These are phyloP conservation scores for Ambrosia artemisiifolia DNA, from an alignment of 129 eudicot genomes.

Conservation along the genomic window DNA sequence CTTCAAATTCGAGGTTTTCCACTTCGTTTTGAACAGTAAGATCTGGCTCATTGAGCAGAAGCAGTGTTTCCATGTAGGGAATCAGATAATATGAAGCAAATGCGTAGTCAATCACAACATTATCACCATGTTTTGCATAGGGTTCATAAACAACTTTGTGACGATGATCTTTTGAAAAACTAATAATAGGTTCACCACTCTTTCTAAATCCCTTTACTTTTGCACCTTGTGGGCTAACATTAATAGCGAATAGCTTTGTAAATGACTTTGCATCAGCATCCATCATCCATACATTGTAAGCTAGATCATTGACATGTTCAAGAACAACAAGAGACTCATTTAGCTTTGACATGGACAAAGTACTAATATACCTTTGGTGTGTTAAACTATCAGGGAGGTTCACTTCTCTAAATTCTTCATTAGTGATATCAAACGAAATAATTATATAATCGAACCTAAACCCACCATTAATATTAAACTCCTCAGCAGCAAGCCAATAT, in stretches of 20 bases:
- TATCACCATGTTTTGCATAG: no score
- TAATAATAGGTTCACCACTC: neutral
- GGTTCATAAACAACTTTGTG: no score
- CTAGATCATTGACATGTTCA: no score
- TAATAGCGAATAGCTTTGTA: neutral
- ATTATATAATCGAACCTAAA: neutral
- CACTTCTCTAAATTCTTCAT: neutral
- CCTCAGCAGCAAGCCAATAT: neutral
- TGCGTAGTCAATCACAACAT: neutral
- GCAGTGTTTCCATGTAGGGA: slow-evolving; percentile 1
- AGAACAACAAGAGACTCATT: neutral
- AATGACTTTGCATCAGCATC: neutral
- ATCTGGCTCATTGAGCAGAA: slow-evolving; percentile 4
- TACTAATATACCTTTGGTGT: neutral
- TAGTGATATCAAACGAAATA: neutral
- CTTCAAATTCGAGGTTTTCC: neutral
- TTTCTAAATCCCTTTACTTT: neutral
- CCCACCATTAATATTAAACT: neutral
- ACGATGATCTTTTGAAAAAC: neutral
- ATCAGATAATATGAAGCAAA: neutral
- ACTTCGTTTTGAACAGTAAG: neutral
- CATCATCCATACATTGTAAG: neutral
- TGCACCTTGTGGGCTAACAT: neutral
- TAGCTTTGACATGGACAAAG: neutral
- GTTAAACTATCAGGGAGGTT: neutral